Evolutionary conservation across 169 alveolate genomes (phyloP).

Genomic region (Pseudocohnilembus persalinus): DNA sequence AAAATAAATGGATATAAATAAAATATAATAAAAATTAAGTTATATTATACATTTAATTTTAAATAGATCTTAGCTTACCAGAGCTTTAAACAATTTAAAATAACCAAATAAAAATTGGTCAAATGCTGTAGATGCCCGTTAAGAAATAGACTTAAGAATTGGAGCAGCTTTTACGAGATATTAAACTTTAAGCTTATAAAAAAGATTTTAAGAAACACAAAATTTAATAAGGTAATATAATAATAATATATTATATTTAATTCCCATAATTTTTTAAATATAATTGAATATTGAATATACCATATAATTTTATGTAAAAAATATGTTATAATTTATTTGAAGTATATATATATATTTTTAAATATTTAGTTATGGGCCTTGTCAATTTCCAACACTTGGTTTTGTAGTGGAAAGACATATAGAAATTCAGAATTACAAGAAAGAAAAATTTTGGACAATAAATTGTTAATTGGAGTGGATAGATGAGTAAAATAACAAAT

Average conservation of each 20-base stretch:
- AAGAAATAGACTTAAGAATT: constrained; percentile 93
- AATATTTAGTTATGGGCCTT: constrained; percentile 98
- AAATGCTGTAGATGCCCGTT: constrained; percentile 93
- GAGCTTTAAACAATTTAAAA: constrained; percentile 75
- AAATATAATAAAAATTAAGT: too few species aligned
- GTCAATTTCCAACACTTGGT: constrained; percentile 99
- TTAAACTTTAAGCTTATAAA: constrained; percentile 82
- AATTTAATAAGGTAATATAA: constrained; percentile 34
- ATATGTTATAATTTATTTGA: too few species aligned
- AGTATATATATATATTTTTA: too few species aligned
- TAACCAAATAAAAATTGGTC: constrained; percentile 88
- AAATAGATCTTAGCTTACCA: constrained; percentile 2
- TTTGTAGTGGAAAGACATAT: constrained; percentile 96
- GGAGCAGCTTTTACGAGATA: constrained; percentile 95
- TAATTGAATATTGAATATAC: too few species aligned
- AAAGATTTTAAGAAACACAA: constrained; percentile 41
- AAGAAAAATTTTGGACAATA: constrained; percentile 94
- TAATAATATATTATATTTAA: constrained; percentile 6
- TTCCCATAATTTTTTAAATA: constrained; percentile 39
- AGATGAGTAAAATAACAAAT: constrained; percentile 47
- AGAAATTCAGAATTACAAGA: constrained; percentile 87
- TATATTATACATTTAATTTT: too few species aligned
- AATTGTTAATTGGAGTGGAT: constrained; percentile 47
- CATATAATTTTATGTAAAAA: too few species aligned
- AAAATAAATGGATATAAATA: too few species aligned